Base-by-base conservation (phyloP, 1,139 yeast genomes). In the Suhomyces panamericanus region DNA sequence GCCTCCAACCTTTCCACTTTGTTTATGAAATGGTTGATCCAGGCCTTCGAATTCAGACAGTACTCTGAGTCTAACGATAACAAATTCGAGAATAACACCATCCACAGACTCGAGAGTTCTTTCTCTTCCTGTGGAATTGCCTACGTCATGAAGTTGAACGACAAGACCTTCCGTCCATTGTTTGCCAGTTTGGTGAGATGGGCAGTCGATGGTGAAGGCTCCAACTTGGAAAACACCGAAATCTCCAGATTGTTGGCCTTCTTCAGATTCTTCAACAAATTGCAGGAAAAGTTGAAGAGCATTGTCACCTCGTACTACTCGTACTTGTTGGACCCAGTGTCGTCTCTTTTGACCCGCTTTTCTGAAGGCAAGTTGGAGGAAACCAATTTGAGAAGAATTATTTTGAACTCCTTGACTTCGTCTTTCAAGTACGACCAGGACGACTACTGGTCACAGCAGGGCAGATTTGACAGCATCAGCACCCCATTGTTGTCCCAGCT, bases 401-500 rank as follows among this genome's bases (percentile, higher is more conserved):
- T 89, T 20, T 70, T 89, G 49, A 83, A 80, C 51, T 83, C 96
- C 0, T 70, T 91, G 50, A 80, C 84, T 1, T 76, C 88, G 1
- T 84, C 96, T 2, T 89, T 91, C 72, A 88, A 84, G 58, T 86
- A 83, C 59, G 98, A 91, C 59, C 87, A 86, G 60, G 96, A 87
- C 56, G 98, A 93, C 60, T 93, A 87, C 70, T 93, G 99, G 98
- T 85, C 87, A 47, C 83, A 90, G 42, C 86, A 85, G 48, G 81
- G 88, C 33, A 80, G 98, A 62, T 93, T 90, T 60, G 95, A 87
- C 39, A 69, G 81, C 48, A 77, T 90, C 32, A 77, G 83, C 16
- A 70, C 64, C 29, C 78, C 86, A 13, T 74, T 95, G 48, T 69
- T 87, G 49, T 68, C 69, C 16, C 96, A 90, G 67, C 72, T 91